phyloP scores from a whole-genome alignment of 805 yeast genomes.

The Ascoidea rubescens region DNA sequence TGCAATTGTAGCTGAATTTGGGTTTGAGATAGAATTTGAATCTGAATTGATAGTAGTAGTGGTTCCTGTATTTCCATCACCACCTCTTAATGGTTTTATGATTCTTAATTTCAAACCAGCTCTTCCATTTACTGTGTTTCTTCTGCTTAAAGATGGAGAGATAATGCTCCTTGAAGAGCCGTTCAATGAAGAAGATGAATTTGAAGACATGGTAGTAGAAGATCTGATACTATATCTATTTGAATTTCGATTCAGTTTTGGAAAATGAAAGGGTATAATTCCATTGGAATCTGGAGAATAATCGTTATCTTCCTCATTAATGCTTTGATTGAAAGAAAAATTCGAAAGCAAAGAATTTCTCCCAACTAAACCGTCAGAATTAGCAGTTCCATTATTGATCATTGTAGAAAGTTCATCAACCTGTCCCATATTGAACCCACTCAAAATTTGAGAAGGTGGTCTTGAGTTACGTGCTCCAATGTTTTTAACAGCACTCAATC shows the following conservation, averaged over 20 bases:
- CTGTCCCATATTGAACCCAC: conserved; percentile 5
- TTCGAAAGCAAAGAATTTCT: background rate
- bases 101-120: conserved; percentile 43
- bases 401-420: background rate
- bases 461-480: conserved; percentile 1
- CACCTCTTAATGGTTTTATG: conserved; percentile 50
- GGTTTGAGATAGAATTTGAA: too few relatives aligned
- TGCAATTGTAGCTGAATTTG: too few relatives aligned
- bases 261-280: background rate
- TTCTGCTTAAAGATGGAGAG: conserved; percentile 1
- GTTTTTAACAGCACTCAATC: conserved; percentile 15
- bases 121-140: conserved; percentile 12
- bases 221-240: background rate
- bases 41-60: too few relatives aligned
- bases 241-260: background rate
- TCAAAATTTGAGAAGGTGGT: conserved; percentile 10
- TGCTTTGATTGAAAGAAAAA: background rate
- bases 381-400: background rate
- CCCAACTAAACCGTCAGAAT: background rate
- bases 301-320: background rate
- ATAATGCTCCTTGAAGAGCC: background rate
- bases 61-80: conserved; percentile 15
- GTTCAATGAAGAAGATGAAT: background rate
- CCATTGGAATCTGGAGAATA: background rate
- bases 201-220: background rate